Conservation (phyloP, 164 flowering plant genomes). For the Warburgia ugandensis region DNA sequence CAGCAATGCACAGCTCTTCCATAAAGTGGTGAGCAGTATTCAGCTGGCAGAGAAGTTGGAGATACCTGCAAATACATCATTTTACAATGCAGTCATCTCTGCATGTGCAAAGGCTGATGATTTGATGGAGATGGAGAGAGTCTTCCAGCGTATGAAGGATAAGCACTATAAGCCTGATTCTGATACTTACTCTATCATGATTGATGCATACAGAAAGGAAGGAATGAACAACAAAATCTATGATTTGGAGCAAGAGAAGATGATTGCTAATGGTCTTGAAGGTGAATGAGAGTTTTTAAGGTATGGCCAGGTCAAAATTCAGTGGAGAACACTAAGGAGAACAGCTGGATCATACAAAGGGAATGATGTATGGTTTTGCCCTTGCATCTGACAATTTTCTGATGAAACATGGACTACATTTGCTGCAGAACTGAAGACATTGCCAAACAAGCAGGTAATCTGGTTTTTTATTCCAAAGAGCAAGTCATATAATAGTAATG, state of each 20-base stretch:
- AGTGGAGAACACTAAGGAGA: no score
- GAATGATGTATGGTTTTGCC: no score
- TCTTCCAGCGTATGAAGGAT: constrained; percentile 70
- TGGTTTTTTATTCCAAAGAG: no score
- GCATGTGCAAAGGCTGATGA: constrained; percentile 93
- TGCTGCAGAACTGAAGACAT: no score
- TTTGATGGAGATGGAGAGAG: constrained; percentile 93
- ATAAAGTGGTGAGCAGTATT: constrained; percentile 68
- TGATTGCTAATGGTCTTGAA: constrained; percentile 13
- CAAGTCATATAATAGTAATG: no score
- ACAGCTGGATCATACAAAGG: no score
- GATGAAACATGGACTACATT: no score
- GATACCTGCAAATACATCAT: constrained; percentile 66
- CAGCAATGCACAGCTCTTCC: constrained; percentile 80
- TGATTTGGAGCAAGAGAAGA: constrained; percentile 64
- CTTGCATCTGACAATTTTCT: no score
- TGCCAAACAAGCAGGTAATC: no score
- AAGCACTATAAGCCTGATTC: constrained; percentile 46
- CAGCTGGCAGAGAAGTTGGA: constrained; percentile 77
- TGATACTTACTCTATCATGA: constrained; percentile 59
- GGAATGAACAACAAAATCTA: constrained; percentile 80
- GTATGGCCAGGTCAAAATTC: no score
- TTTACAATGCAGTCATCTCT: constrained; percentile 69
- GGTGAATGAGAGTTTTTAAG: constrained; percentile 12
- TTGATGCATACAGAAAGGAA: constrained; percentile 67